Conservation (phyloP, 2,329 filamentous ascomycete genomes). For the Diaporthe australafricana region DNA sequence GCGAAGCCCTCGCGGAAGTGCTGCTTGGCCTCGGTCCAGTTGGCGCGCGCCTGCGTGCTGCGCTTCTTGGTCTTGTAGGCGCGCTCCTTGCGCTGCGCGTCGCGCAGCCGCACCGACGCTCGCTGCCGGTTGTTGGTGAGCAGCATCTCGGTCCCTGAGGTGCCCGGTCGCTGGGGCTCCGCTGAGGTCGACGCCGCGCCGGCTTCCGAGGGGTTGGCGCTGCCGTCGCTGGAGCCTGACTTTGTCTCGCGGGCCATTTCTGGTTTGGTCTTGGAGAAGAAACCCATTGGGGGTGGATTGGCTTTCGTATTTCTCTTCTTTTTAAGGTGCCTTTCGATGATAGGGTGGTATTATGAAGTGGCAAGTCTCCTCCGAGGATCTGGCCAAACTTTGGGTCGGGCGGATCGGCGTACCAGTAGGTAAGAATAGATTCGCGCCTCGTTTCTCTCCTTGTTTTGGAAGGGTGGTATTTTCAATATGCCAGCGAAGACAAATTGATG, state of each 20-base stretch:
- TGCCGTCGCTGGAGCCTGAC: background rate
- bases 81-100: slow-evolving; percentile 54
- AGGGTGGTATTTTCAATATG: background rate
- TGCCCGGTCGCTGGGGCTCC: slow-evolving; percentile 52
- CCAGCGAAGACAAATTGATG: background rate
- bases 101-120: slow-evolving; percentile 51
- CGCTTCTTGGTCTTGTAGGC: slow-evolving; percentile 56
- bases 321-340: background rate
- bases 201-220: background rate
- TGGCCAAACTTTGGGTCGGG: background rate
- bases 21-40: slow-evolving; percentile 51
- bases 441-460: background rate
- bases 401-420: slow-evolving; percentile 1
- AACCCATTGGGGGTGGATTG: slow-evolving; percentile 23
- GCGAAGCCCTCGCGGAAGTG: slow-evolving; percentile 52
- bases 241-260: slow-evolving; percentile 32
- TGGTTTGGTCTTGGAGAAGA: slow-evolving; percentile 32
- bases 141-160: slow-evolving; percentile 56
- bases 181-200: slow-evolving; percentile 21
- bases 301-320: background rate
- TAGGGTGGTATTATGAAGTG: background rate
- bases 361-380: background rate
- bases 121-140: slow-evolving; percentile 52
- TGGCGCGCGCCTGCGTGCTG: slow-evolving; percentile 51
- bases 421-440: background rate